These are phyloP conservation scores for Calonectria multiphialidica DNA, from an alignment of 2,329 filamentous ascomycete species.

Conservation along the genomic window DNA sequence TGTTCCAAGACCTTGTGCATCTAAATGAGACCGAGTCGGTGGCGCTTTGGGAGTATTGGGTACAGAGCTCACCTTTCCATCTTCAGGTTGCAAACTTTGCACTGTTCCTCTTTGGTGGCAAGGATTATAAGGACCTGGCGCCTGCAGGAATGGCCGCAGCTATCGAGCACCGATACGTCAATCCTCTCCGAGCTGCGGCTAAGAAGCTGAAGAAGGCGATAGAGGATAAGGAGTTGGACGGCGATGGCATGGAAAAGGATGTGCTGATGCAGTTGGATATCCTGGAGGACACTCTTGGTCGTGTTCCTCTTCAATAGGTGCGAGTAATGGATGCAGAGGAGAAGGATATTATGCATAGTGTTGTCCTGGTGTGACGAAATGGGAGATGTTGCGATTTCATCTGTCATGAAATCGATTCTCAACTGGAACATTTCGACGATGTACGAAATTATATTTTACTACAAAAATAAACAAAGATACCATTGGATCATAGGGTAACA, in stretches of 20 bases:
- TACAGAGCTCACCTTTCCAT: constrained; percentile 65
- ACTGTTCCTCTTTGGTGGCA: constrained; percentile 64
- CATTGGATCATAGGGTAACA: background rate
- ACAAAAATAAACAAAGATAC: background rate
- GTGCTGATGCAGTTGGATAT: constrained; percentile 55
- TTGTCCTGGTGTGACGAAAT: constrained; percentile 22
- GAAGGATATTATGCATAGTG: background rate
- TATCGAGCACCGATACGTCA: constrained; percentile 69
- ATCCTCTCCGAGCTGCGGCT: constrained; percentile 62
- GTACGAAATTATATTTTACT: constrained; percentile 6
- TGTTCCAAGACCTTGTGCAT: constrained; percentile 69
- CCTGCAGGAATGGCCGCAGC: constrained; percentile 68
- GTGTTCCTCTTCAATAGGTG: constrained; percentile 53
- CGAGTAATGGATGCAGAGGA: background rate
- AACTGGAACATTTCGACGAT: background rate
- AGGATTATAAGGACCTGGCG: constrained; percentile 59
- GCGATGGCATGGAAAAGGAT: constrained; percentile 44
- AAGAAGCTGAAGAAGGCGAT: constrained; percentile 49
- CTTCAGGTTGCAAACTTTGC: constrained; percentile 73
- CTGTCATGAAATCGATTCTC: background rate
- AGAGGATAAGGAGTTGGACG: constrained; percentile 48
- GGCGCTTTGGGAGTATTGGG: constrained; percentile 64
- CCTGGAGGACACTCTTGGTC: constrained; percentile 56
- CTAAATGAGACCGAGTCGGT: constrained; percentile 57
- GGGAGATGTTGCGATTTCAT: constrained; percentile 6